Conservation (phyloP, 768 basidiomycete species). For the Mycena alexandri region DNA sequence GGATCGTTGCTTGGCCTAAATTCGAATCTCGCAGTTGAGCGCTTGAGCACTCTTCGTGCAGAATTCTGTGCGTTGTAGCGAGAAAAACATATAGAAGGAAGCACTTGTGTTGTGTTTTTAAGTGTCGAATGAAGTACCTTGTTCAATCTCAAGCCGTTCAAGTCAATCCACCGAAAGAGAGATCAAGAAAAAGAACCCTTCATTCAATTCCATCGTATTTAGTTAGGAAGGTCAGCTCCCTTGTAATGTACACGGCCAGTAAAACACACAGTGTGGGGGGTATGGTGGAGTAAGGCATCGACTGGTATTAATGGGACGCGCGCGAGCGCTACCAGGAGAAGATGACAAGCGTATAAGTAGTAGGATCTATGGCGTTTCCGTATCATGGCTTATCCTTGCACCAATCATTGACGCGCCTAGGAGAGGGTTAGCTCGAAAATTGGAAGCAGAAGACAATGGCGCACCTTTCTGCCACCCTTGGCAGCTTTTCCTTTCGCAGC, state of each 20-base stretch:
- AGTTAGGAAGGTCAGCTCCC: slow-evolving; percentile 29
- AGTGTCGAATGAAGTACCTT: too few species aligned
- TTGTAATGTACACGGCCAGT: slow-evolving; percentile 23
- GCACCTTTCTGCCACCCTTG: neutral
- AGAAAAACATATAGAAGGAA: too few species aligned
- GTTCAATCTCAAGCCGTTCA: too few species aligned
- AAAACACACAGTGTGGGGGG: slow-evolving; percentile 21
- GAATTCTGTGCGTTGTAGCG: too few species aligned
- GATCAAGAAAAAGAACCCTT: neutral
- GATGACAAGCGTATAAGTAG: slow-evolving; percentile 6
- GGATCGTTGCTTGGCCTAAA: too few species aligned
- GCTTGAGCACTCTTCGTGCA: too few species aligned
- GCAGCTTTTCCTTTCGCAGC: neutral
- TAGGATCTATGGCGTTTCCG: slow-evolving; percentile 7
- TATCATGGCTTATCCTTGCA: slow-evolving; percentile 2
- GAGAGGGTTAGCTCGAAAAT: neutral
- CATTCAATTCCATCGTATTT: slow-evolving; percentile 21
- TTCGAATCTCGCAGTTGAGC: too few species aligned
- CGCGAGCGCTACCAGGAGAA: slow-evolving; percentile 1
- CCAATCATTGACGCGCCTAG: neutral
- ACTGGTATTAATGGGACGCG: slow-evolving; percentile 27
- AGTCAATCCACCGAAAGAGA: neutral
- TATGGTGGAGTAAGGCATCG: slow-evolving; percentile 18
- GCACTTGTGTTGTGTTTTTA: too few species aligned
- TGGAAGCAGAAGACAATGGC: neutral